A percentile compares a stretch with the other conserved stretches of the same genome.
These are phyloP conservation scores for Microcos paniculata DNA, from an alignment of 345 rosid species.

Conservation along the genomic window DNA sequence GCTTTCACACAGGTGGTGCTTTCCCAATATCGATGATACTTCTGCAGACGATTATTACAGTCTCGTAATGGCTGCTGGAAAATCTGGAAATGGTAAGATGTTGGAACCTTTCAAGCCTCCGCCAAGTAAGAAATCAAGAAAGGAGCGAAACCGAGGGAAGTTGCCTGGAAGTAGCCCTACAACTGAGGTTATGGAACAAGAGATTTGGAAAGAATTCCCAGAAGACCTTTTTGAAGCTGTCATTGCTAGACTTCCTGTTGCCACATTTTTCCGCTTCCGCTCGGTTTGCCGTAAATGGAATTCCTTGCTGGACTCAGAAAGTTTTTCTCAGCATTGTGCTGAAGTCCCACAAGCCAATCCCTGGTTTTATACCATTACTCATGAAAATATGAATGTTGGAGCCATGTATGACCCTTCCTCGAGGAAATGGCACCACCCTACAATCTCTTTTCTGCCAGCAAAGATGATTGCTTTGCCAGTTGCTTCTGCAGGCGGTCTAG, in stretches of 20 bases:
- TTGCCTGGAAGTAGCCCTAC: slow-evolving; percentile 32
- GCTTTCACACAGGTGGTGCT: slow-evolving; percentile 59
- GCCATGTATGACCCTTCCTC: slow-evolving; percentile 81
- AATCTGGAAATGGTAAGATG: slow-evolving; percentile 60
- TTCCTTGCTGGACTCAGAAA: slow-evolving; percentile 63
- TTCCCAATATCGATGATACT: slow-evolving; percentile 52
- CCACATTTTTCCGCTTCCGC: slow-evolving; percentile 85
- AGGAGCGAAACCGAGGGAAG: slow-evolving; percentile 68
- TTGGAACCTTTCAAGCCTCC: slow-evolving; percentile 73
- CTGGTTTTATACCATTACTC: slow-evolving; percentile 93
- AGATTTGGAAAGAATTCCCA: slow-evolving; percentile 92
- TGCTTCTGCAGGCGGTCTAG: slow-evolving; percentile 95
- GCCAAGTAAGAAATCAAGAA: slow-evolving; percentile 65
- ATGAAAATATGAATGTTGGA: slow-evolving; percentile 82
- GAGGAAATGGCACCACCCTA: slow-evolving; percentile 87
- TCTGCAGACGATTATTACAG: slow-evolving; percentile 66
- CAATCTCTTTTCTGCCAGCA: slow-evolving; percentile 61
- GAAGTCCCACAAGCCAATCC: slow-evolving; percentile 57
- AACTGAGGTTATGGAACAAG: slow-evolving; percentile 65
- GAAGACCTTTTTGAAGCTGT: slow-evolving; percentile 92
- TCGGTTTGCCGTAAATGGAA: slow-evolving; percentile 87
- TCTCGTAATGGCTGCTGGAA: slow-evolving; percentile 74
- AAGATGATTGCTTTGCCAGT: slow-evolving; percentile 79
- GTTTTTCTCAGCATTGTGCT: slow-evolving; percentile 72
- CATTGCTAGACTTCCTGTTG: slow-evolving; percentile 85